A percentile compares a stretch with the other conserved stretches of the same genome.
Conservation (phyloP, 2,329 filamentous ascomycete species). For the Xylaria sp. region DNA sequence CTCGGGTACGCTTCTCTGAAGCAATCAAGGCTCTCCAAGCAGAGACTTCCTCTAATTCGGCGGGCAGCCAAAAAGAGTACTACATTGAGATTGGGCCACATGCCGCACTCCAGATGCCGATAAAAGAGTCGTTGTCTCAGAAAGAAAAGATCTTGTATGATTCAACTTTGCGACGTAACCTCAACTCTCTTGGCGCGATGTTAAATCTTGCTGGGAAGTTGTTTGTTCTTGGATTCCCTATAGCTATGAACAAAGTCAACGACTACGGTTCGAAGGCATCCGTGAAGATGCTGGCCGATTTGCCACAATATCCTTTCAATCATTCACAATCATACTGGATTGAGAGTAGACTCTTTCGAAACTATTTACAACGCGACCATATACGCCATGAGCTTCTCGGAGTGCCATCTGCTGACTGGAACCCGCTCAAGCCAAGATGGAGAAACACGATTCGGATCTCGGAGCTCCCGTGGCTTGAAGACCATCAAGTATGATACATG, state of each 20-base stretch:
- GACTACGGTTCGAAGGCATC: neutral
- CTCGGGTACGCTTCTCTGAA: neutral
- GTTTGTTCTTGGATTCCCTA: neutral
- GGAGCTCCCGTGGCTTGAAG: constrained; percentile 52
- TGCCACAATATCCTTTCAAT: constrained; percentile 56
- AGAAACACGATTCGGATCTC: constrained; percentile 48
- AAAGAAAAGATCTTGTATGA: neutral
- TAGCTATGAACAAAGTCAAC: constrained; percentile 10
- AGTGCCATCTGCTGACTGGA: constrained; percentile 33
- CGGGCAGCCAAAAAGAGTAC: neutral
- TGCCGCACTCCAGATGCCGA: neutral
- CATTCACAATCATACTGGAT: constrained; percentile 53
- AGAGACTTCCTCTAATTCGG: neutral
- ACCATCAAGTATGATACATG: constrained; percentile 42
- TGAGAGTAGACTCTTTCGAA: constrained; percentile 48
- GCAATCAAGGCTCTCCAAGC: neutral
- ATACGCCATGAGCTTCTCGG: constrained; percentile 16
- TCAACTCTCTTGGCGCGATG: neutral
- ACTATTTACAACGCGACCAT: neutral
- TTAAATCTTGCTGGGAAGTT: neutral
- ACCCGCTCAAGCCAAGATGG: constrained; percentile 48
- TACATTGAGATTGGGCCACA: neutral
- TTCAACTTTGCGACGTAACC: neutral
- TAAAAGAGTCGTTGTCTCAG: constrained; percentile 1
- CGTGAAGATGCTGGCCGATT: constrained; percentile 35